A percentile compares a stretch with the other conserved stretches of the same genome.
Evolutionary conservation across 192 early-diverging fungal genomes (phyloP).

Genomic region (Coemansia sp.): DNA sequence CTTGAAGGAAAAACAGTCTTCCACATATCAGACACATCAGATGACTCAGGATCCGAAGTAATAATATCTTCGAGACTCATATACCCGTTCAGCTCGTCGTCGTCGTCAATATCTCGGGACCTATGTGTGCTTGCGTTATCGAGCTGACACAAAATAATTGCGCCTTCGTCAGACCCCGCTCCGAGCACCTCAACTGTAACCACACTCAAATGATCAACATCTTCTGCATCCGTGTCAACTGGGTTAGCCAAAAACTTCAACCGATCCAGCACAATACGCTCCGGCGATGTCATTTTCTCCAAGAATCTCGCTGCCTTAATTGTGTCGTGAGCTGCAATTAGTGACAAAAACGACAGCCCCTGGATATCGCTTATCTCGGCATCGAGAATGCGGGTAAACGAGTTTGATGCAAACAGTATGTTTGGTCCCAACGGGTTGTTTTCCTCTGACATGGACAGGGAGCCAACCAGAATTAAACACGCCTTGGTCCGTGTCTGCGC

Average conservation of each 20-base stretch:
- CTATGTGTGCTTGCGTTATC: neutral
- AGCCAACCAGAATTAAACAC: slow-evolving; percentile 29
- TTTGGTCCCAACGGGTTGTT: slow-evolving; percentile 12
- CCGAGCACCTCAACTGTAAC: slow-evolving; percentile 26
- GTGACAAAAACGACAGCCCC: slow-evolving; percentile 24
- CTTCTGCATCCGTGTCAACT: neutral
- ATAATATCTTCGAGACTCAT: slow-evolving; percentile 40
- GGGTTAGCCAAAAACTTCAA: slow-evolving; percentile 8
- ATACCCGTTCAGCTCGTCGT: slow-evolving; percentile 15
- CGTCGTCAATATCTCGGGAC: neutral
- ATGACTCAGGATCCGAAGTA: slow-evolving; percentile 33
- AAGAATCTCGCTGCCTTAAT: slow-evolving; percentile 20
- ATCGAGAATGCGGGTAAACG: slow-evolving; percentile 22
- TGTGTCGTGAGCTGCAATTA: slow-evolving; percentile 26
- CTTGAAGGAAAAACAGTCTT: neutral
- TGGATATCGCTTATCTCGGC: slow-evolving; percentile 26
- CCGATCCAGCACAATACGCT: slow-evolving; percentile 9
- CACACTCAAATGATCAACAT: neutral
- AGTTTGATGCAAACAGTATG: slow-evolving; percentile 33
- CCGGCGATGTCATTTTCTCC: slow-evolving; percentile 7
- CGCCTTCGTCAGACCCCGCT: slow-evolving; percentile 37
- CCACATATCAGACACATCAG: slow-evolving; percentile 21
- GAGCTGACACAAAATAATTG: slow-evolving; percentile 39
- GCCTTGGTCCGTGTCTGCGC: slow-evolving; percentile 11
- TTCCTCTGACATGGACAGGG: neutral